Evolutionary conservation across 345 rosid genomes (phyloP), one percentile per base, ranked within the genome.

Genomic region (Aethionema arabicum): DNA sequence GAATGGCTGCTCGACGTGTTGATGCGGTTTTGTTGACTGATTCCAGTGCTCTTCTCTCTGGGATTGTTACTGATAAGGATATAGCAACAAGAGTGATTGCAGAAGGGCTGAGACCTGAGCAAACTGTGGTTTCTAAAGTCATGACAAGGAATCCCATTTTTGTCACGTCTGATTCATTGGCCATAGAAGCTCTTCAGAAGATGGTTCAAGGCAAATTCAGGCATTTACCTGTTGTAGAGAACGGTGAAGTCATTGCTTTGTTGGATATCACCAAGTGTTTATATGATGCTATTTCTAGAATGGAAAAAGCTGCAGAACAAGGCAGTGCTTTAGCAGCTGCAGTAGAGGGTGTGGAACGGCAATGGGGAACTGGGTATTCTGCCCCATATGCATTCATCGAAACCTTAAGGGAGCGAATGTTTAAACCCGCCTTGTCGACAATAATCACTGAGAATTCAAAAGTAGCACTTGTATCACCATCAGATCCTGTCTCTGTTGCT

Each of bases 261-360:
- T 74, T 95, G 74, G 99, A 95, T 73, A 95, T 95, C 45, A 86
- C 99, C 5, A 95, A 81, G 77, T 95, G 99, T 76, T 77, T 95
- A 3, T 95, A 90, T 45, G 97, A 95, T 80, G 99, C 99, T 13
- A 95, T 95, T 56, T 80, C 99, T 5, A 83, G 89, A 70, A 83
- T 90, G 99, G 99, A 95, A 78, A 95, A 90, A 83, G 96, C 92
- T 56, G 97, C 92, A 11, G 99, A 95, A 78, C 92, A 90, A 67
- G 96, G 99, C 6, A 95, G 85, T 75, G 96, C 97, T 14, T 87
- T 95, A 64, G 96, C 97, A 44, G 90, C 96, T 72, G 96, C 97
- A 33, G 99, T 87, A 32, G 99, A 95, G 82, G 99, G 99, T 59
- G 97, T 90, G 33, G 99, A 95, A 73, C 95, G 87, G 65, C 96